These are phyloP conservation scores for Leccinum rimulosum DNA, from an alignment of 768 basidiomycete genomes.

Conservation along the genomic window DNA sequence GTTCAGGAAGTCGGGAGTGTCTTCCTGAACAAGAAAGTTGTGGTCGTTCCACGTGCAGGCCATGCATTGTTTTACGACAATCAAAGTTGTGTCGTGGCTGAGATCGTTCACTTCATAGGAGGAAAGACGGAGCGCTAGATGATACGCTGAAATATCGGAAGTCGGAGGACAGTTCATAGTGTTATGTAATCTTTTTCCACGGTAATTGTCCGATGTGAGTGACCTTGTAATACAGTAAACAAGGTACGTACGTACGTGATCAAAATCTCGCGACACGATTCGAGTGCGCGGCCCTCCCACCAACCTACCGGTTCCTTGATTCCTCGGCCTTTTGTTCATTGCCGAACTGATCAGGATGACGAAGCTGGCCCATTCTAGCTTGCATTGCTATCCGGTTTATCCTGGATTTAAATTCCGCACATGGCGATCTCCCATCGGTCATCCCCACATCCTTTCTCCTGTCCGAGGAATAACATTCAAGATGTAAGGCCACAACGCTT, in stretches of 20 bases:
- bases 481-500: not conserved
- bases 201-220: too few species aligned
- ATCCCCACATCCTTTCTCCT: not conserved
- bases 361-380: not conserved
- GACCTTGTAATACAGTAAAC: too few species aligned
- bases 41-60: not conserved
- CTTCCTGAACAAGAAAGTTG: not conserved
- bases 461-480: not conserved
- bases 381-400: not conserved
- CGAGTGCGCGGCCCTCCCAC: not conserved
- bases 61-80: slow-evolving; percentile 1
- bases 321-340: not conserved
- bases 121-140: not conserved
- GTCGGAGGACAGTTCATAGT: too few species aligned
- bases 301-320: not conserved
- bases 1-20: not conserved
- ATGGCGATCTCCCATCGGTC: not conserved
- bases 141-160: too few species aligned
- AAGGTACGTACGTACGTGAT: too few species aligned
- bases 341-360: not conserved
- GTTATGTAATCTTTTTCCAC: too few species aligned
- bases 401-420: not conserved
- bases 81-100: slow-evolving; percentile 1
- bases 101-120: slow-evolving; percentile 6
- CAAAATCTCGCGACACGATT: not conserved